Evolutionary conservation across 2,329 filamentous ascomycete genomes (phyloP).

Genomic region (Elsinoe necatrix): DNA sequence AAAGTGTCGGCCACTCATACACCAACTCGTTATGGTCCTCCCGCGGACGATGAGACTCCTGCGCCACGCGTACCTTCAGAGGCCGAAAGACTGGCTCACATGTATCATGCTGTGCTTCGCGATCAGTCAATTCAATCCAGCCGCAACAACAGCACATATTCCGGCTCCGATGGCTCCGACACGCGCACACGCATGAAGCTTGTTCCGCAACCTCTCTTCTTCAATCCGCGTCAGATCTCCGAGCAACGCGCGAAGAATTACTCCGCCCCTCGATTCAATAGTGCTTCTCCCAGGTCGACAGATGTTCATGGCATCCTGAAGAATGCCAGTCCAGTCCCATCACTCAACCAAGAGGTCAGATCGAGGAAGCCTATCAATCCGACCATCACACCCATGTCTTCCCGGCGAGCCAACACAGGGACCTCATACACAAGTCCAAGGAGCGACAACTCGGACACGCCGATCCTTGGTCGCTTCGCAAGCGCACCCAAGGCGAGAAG

Average conservation of each 20-base stretch:
- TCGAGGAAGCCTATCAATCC: background rate
- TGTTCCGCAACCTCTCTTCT: slow-evolving; percentile 27
- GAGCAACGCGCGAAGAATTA: background rate
- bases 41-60: background rate
- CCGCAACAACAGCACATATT: slow-evolving; percentile 17
- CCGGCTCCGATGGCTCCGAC: slow-evolving; percentile 15
- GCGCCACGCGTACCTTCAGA: background rate
- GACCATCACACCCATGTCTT: background rate
- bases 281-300: background rate
- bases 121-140: slow-evolving; percentile 16
- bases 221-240: slow-evolving; percentile 9
- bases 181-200: slow-evolving; percentile 26
- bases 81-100: slow-evolving; percentile 18
- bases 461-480: slow-evolving; percentile 4
- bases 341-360: background rate
- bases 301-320: background rate
- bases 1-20: background rate
- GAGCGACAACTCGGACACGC: slow-evolving; percentile 4
- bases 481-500: background rate
- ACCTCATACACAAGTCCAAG: background rate
- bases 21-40: background rate
- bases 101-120: slow-evolving; percentile 23
- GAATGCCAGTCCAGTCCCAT: background rate
- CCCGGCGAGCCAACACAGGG: background rate
- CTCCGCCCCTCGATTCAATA: slow-evolving; percentile 1